phyloP scores from a whole-genome alignment of 2,329 filamentous ascomycete species.

The Lomentospora prolificans region DNA sequence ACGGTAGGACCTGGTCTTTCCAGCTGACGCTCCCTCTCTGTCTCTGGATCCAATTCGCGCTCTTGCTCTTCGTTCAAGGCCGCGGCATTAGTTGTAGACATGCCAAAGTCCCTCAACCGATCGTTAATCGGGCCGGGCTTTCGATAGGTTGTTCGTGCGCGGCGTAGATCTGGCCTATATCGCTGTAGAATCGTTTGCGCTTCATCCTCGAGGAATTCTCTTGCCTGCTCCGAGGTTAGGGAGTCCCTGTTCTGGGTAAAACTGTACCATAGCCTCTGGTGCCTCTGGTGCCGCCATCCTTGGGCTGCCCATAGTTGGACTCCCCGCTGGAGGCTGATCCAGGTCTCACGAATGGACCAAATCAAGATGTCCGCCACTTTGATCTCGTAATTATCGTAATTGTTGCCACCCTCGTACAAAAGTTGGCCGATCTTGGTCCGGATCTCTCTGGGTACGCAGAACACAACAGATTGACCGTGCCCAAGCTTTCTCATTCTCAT shows the following conservation, averaged over 20 bases:
- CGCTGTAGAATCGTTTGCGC: slow-evolving; percentile 38
- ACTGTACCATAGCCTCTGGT: slow-evolving; percentile 25
- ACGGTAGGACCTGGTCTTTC: slow-evolving; percentile 32
- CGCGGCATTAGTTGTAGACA: slow-evolving; percentile 14
- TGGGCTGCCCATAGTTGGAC: slow-evolving; percentile 53
- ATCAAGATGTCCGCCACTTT: slow-evolving; percentile 43
- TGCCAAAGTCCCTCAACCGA: not conserved
- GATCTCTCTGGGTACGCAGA: slow-evolving; percentile 51
- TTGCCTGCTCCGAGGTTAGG: slow-evolving; percentile 20
- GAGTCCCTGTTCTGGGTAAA: not conserved
- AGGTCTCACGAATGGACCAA: slow-evolving; percentile 52
- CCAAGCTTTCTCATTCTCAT: slow-evolving; percentile 65
- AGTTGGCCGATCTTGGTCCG: slow-evolving; percentile 35
- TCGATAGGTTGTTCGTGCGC: not conserved
- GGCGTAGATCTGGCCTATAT: slow-evolving; percentile 30
- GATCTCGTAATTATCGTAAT: slow-evolving; percentile 19
- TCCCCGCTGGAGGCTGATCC: slow-evolving; percentile 32
- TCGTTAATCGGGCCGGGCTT: not conserved
- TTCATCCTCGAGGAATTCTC: slow-evolving; percentile 45
- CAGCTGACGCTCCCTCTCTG: slow-evolving; percentile 48
- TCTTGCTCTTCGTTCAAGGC: slow-evolving; percentile 57
- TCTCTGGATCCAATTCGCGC: slow-evolving; percentile 54
- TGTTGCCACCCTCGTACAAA: not conserved
- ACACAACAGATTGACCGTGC: slow-evolving; percentile 53
- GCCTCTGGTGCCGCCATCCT: slow-evolving; percentile 38